A percentile compares a stretch with the other conserved stretches of the same genome.
Conservation (phyloP, 2,329 filamentous ascomycete genomes). For the Rhinocladiella similis region DNA sequence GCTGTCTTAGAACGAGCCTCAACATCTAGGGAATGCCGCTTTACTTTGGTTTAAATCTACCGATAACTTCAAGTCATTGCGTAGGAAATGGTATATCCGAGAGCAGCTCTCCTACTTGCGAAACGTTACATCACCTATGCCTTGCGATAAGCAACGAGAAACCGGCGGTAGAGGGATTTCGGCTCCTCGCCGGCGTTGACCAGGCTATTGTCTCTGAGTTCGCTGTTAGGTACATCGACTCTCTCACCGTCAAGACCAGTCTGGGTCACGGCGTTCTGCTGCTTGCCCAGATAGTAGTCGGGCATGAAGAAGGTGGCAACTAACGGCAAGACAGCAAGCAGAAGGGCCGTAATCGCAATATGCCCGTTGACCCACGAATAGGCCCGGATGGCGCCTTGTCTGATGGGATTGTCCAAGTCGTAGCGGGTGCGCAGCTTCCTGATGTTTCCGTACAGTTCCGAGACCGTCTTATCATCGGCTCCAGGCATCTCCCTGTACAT, state of each 20-base stretch:
- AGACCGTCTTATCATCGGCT: not conserved
- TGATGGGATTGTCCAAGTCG: constrained; percentile 36
- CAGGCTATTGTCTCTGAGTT: too few species aligned
- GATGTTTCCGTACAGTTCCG: constrained; percentile 39
- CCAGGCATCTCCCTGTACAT: constrained; percentile 2
- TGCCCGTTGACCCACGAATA: constrained; percentile 40
- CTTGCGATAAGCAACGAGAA: not conserved
- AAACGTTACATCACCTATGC: too few species aligned
- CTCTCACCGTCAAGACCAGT: constrained; percentile 29
- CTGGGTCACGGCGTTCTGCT: constrained; percentile 31
- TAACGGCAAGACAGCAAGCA: constrained; percentile 35
- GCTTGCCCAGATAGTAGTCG: constrained; percentile 36
- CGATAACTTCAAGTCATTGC: too few species aligned
- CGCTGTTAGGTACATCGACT: constrained; percentile 8
- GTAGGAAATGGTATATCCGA: too few species aligned
- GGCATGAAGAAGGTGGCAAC: constrained; percentile 45
- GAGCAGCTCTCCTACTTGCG: too few species aligned
- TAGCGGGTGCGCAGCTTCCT: constrained; percentile 36
- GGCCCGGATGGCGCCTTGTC: constrained; percentile 41
- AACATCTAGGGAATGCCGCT: too few species aligned
- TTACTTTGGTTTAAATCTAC: too few species aligned
- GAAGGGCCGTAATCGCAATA: constrained; percentile 36
- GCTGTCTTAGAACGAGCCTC: too few species aligned
- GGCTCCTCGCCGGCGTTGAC: not conserved
- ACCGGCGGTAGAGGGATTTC: not conserved